phyloP scores from a whole-genome alignment of 768 basidiomycete species.

The Daedaleopsis sinensis region DNA sequence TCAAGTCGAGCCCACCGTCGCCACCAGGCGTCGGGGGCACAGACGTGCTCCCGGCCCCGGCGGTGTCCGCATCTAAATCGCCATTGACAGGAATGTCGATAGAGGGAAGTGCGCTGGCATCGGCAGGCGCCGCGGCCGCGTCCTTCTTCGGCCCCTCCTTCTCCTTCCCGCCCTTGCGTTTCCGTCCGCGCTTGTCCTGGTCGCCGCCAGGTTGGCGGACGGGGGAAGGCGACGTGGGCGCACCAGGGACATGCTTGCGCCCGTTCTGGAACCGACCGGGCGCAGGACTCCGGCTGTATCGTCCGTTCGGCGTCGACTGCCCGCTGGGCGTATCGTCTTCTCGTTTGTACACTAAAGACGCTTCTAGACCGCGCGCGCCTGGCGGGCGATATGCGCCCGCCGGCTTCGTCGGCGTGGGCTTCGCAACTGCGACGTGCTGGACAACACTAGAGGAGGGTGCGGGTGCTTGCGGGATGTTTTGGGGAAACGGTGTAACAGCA shows the following conservation, averaged over 20 bases:
- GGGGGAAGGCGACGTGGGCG: conserved; percentile 52
- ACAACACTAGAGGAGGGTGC: conserved; percentile 61
- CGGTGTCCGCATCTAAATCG: conserved; percentile 1
- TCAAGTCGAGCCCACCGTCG: conserved; percentile 68
- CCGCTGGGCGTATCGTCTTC: conserved; percentile 79
- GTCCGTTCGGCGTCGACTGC: conserved; percentile 63
- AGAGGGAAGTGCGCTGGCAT: conserved; percentile 32
- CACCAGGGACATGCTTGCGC: conserved; percentile 73
- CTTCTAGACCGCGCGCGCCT: conserved; percentile 86
- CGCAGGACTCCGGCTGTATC: conserved; percentile 59
- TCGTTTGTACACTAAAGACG: conserved; percentile 87
- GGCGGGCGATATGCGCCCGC: conserved; percentile 93
- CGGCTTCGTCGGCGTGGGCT: conserved; percentile 61
- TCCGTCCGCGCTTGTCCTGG: conserved; percentile 59
- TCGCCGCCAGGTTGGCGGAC: conserved; percentile 45
- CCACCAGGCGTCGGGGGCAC: conserved; percentile 57
- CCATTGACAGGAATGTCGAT: conserved; percentile 40
- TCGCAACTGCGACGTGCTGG: conserved; percentile 50
- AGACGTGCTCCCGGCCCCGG: conserved; percentile 28
- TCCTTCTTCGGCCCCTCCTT: conserved; percentile 43
- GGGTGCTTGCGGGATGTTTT: conserved; percentile 68
- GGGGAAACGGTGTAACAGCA: conserved; percentile 66
- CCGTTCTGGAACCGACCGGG: conserved; percentile 43
- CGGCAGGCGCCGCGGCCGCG: conserved; percentile 23
- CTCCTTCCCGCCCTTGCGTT: conserved; percentile 52